phyloP scores from a whole-genome alignment of 441 rosid species.

The Cnidoscolus chayamansa region DNA sequence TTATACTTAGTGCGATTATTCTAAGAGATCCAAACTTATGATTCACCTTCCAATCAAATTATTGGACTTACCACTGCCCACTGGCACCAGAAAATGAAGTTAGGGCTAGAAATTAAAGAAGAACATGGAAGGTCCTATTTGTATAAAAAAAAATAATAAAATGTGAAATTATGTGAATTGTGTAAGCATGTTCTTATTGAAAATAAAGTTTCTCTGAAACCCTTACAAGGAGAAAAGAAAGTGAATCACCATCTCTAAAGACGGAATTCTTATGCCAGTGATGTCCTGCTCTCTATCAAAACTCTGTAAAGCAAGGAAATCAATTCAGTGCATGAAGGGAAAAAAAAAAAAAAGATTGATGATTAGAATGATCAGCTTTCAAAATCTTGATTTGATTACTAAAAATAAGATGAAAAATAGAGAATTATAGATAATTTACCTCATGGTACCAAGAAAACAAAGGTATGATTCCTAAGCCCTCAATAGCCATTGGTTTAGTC shows the following conservation, averaged over 20 bases:
- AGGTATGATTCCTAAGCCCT: conserved; percentile 58
- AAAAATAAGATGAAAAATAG: background rate
- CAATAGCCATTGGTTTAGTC: conserved; percentile 38
- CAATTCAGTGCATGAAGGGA: background rate
- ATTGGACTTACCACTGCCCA: background rate
- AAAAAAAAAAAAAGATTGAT: background rate
- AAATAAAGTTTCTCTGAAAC: conserved; percentile 10
- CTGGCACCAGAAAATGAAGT: background rate
- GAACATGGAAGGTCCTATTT: background rate
- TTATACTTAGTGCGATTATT: background rate
- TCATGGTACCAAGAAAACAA: conserved; percentile 69
- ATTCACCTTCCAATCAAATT: background rate
- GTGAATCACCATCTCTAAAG: conserved; percentile 67
- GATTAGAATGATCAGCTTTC: background rate
- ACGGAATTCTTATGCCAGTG: conserved; percentile 41
- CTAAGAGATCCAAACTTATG: conserved; percentile 1
- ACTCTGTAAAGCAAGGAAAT: conserved; percentile 39
- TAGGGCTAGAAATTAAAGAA: background rate
- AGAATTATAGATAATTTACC: conserved; percentile 35
- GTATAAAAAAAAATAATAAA: background rate
- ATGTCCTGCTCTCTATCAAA: conserved; percentile 60
- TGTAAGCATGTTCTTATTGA: background rate
- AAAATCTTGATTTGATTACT: background rate
- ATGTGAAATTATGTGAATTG: background rate
- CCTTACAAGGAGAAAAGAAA: conserved; percentile 47